Evolutionary conservation across 148 eudicot genomes (phyloP).

Genomic region (Arbutus unedo): DNA sequence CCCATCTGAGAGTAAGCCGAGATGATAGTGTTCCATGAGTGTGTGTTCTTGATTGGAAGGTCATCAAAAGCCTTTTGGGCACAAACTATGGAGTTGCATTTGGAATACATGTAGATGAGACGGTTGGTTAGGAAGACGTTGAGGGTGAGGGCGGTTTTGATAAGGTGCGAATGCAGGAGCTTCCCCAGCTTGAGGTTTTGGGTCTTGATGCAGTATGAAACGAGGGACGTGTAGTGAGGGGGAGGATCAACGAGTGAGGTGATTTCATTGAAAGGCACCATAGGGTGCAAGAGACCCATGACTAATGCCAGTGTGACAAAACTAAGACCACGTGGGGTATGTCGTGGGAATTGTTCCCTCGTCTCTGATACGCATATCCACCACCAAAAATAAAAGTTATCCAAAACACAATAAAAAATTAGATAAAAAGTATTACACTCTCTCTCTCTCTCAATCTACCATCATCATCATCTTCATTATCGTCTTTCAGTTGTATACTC

Average conservation of each 20-base stretch:
- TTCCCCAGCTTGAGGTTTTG: conserved; percentile 49
- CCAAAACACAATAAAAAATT: too few species aligned
- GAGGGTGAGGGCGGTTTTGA: conserved; percentile 47
- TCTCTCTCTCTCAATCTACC: too few species aligned
- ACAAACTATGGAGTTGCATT: conserved; percentile 39
- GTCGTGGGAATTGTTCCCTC: too few species aligned
- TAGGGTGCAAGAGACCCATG: neutral
- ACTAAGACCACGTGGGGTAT: too few species aligned
- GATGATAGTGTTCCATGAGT: conserved; percentile 64
- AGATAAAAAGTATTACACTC: too few species aligned
- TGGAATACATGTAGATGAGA: conserved; percentile 51
- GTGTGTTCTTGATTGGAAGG: conserved; percentile 42
- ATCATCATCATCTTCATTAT: neutral
- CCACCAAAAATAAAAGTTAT: too few species aligned
- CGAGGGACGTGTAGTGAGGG: conserved; percentile 33
- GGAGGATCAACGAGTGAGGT: conserved; percentile 14
- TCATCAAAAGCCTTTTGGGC: conserved; percentile 61
- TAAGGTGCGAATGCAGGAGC: conserved; percentile 54
- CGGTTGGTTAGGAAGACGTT: conserved; percentile 53
- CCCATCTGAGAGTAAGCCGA: conserved; percentile 43
- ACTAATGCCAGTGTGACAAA: too few species aligned
- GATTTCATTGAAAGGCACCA: conserved; percentile 10
- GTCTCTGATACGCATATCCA: too few species aligned
- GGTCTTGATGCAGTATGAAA: conserved; percentile 47
- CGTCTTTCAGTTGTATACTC: neutral